Evolutionary conservation across 176 grass and related monocot genomes (phyloP), one percentile per base, ranked within the genome.

Genomic region (Neostapfia colusana): DNA sequence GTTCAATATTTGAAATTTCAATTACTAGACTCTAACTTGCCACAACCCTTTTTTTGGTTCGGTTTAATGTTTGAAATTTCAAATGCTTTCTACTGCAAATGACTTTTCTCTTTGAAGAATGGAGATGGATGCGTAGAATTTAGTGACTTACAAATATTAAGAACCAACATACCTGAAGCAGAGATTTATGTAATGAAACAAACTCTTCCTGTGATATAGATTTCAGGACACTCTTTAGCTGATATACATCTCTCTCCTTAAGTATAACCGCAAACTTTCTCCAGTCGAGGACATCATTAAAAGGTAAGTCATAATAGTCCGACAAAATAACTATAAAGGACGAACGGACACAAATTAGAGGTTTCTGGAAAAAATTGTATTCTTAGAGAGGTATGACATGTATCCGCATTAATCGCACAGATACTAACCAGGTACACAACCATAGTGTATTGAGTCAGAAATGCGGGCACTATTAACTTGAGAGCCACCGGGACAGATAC

Each of bases 391-490:
- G 8, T 20, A 8, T 63, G 36, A 3, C 25, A 63, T 84, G 53
- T 59, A 63, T 58, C 39, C 27, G 84, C 65, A 63, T 75, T 12
- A 18, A 42, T 56, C 16, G 17, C 36, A 36, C 3, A 82, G 72
- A 57, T 70, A 78, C 90, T 90, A 64, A 99, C 95, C 95, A 83
- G 95, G 95, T 40, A 99, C 85, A 78, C 91, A 99, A 39, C 91
- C 95, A 75, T 99, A 99, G 74, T 99, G 91, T 85, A 99, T 99
- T 55, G 91, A 94, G 63, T 95, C 95, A 75, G 90, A 78, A 82
- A 99, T 86, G 18, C 91, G 91, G 10, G 95, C 95, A 85, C 95
- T 99, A 24, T 99, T 99, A 74, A 99, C 95, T 91, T 99, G 95
- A 73, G 91, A 99, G 2, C 95, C 95, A 82, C 91, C 95, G 84